Base-by-base conservation (phyloP, 176 grass and related monocot species). In the Triticum turgidum region DNA sequence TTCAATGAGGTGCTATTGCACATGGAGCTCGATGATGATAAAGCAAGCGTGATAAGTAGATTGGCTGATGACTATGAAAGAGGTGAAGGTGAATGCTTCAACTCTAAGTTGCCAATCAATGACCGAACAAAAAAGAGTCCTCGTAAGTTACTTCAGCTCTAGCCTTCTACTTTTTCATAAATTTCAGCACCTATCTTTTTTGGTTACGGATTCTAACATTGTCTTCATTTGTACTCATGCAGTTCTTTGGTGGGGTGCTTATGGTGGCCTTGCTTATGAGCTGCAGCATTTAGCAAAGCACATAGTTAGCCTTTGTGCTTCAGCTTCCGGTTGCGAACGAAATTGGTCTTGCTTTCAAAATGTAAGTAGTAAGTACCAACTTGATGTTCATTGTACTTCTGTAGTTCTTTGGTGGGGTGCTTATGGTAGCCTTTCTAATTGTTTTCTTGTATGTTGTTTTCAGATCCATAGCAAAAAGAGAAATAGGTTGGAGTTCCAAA, bases 181-280 rank as follows among this genome's bases (percentile, higher is more conserved):
- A 15, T 54, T 8, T 8, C 3, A 44, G 15, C 47, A 14, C 0
- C 33, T 34, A 20, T n/a, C 9, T 35, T 61, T 34, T 37, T 39
- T 13, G 9, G 24, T 61, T 11, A 20, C 9, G 29, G 32, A 29
- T n/a, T 30, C 24, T 66, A 66, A 73, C 42, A 27, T 17, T 29
- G 4, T 73, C 6, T 52, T 49, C 13, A 18, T 18, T 25, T 52
- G 14, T n/a, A 24, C 71, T 81, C 9, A 1, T 42, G 12, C 11
- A 68, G 79, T 81, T 49, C 62, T 49, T 33, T 81, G 63, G 79
- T 67, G 79, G 78, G 79, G 79, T 47, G 29, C 63, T 35, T 82
- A 69, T 35, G 64, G 80, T 82, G 79, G 39, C 24, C 11, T 82
- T 35, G 30, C 44, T 22, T 82, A 4, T 54, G 44, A 82, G 80